These are phyloP conservation scores for Xylaria sp. DNA, from an alignment of 2,329 filamentous ascomycete species.

Conservation along the genomic window DNA sequence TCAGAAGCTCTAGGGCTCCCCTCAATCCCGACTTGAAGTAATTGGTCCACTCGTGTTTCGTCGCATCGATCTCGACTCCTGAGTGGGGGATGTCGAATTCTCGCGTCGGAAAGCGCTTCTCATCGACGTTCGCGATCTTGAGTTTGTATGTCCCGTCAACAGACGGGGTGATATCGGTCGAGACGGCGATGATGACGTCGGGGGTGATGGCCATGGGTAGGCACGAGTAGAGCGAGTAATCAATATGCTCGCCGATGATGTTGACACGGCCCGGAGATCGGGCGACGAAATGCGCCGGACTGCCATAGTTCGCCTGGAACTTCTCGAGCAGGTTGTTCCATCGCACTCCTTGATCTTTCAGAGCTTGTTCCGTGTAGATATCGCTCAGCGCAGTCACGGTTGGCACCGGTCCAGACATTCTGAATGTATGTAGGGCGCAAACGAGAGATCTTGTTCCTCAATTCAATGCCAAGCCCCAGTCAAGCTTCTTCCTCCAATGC, in stretches of 20 bases:
- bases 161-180: constrained; percentile 58
- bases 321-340: constrained; percentile 79
- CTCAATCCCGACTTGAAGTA: constrained; percentile 95
- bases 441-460: neutral
- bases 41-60: constrained; percentile 93
- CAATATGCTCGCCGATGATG: constrained; percentile 99
- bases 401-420: constrained; percentile 73
- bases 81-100: constrained; percentile 77
- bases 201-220: constrained; percentile 95
- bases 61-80: constrained; percentile 83
- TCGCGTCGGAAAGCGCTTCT: constrained; percentile 77
- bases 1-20: constrained; percentile 82
- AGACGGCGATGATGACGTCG: constrained; percentile 88
- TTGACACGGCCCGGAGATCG: constrained; percentile 95
- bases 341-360: constrained; percentile 74
- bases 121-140: constrained; percentile 82
- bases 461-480: constrained; percentile 20
- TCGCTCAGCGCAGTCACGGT: constrained; percentile 79
- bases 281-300: constrained; percentile 81
- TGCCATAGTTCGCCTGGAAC: constrained; percentile 78
- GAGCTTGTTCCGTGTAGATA: constrained; percentile 82
- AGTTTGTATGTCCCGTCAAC: constrained; percentile 70
- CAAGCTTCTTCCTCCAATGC: constrained; percentile 17
- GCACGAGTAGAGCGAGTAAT: constrained; percentile 97
- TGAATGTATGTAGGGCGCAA: constrained; percentile 10